Percentiles rank a stretch among this genome's conserved stretches.
These are phyloP conservation scores for Penicillium griseofulvum DNA, from an alignment of 2,329 filamentous ascomycete species.

Conservation along the genomic window DNA sequence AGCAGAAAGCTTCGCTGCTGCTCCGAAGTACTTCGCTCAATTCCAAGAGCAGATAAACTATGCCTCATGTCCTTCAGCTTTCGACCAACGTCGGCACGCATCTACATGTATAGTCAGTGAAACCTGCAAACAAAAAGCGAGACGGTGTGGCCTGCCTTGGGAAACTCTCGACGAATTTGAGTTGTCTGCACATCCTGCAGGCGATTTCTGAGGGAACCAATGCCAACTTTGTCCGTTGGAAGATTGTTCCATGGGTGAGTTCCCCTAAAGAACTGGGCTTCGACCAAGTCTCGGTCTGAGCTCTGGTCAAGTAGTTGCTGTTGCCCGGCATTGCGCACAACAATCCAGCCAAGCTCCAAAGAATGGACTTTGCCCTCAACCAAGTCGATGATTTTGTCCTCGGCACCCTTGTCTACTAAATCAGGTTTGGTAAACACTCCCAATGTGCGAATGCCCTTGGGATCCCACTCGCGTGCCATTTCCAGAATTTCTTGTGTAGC, in stretches of 20 bases:
- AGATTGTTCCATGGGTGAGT: neutral
- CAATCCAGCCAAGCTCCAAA: neutral
- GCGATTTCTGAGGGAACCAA: neutral
- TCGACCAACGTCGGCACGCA: neutral
- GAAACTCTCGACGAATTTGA: neutral
- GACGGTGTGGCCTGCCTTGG: neutral
- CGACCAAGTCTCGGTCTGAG: neutral
- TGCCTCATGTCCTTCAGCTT: neutral
- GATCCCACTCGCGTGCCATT: conserved; percentile 37
- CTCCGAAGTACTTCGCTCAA: neutral
- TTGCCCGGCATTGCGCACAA: neutral
- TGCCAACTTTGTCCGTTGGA: neutral
- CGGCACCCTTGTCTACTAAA: neutral
- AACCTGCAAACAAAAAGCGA: neutral
- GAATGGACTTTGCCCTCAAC: neutral
- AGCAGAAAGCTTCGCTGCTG: neutral
- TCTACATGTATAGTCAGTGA: neutral
- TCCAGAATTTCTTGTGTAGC: too few relatives aligned
- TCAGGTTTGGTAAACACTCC: neutral
- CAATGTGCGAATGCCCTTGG: conserved; percentile 18
- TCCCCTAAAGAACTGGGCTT: neutral
- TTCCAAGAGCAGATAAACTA: neutral
- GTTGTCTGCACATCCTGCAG: neutral
- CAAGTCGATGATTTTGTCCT: neutral
- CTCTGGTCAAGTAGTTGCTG: neutral